phyloP scores from a whole-genome alignment of 148 eudicot species.

The Polygonum maritimum region DNA sequence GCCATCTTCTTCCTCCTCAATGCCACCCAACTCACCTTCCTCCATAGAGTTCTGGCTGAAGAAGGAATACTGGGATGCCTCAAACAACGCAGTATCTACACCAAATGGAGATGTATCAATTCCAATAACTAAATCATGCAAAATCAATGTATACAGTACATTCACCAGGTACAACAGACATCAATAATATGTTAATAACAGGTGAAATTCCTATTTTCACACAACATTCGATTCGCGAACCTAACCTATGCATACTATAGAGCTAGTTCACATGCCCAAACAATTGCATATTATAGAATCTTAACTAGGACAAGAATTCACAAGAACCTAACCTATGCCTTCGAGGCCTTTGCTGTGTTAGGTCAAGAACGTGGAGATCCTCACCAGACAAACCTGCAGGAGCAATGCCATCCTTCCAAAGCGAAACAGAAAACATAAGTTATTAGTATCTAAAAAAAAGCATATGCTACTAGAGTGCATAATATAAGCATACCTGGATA shows the following conservation, averaged over 20 bases:
- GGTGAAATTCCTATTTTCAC: neutral
- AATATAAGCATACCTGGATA: too few species aligned
- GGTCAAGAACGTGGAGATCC: too few species aligned
- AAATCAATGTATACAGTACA: neutral
- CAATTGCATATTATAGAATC: too few species aligned
- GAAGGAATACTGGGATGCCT: slow-evolving; percentile 91
- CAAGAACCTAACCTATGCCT: too few species aligned
- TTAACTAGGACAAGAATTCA: too few species aligned
- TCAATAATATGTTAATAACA: neutral
- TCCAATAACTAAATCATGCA: neutral
- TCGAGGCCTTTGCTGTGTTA: too few species aligned
- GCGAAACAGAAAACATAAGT: too few species aligned
- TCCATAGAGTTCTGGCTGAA: slow-evolving; percentile 56
- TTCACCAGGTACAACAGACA: neutral
- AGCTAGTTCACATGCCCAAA: too few species aligned
- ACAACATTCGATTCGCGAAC: neutral
- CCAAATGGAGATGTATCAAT: slow-evolving; percentile 1
- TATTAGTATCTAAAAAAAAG: too few species aligned
- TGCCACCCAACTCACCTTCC: slow-evolving; percentile 77
- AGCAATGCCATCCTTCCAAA: too few species aligned
- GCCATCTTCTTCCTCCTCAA: slow-evolving; percentile 49
- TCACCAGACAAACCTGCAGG: too few species aligned
- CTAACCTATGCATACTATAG: neutral
- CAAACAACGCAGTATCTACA: slow-evolving; percentile 73
- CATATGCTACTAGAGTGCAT: too few species aligned